A percentile compares a stretch with the other conserved stretches of the same genome.
These are phyloP conservation scores for Trichoderma atroviride DNA, from an alignment of 2,329 filamentous ascomycete species.

Conservation along the genomic window DNA sequence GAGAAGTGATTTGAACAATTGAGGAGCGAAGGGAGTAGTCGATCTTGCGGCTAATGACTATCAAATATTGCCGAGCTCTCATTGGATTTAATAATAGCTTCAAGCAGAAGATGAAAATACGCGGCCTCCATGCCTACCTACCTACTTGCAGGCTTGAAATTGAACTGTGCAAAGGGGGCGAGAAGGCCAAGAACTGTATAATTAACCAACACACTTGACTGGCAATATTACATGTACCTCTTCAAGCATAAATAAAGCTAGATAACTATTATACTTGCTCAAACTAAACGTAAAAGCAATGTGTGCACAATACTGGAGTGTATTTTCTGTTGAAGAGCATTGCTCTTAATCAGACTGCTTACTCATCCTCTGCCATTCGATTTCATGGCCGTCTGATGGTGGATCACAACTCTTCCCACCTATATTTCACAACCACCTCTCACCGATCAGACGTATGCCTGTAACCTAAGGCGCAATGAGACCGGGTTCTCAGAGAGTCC, in stretches of 20 bases:
- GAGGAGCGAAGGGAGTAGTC: background rate
- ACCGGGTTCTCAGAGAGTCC: background rate
- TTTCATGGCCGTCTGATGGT: background rate
- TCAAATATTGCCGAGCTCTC: background rate
- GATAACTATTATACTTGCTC: background rate
- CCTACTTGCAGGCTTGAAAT: background rate
- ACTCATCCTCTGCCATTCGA: background rate
- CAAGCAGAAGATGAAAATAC: background rate
- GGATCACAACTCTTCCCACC: background rate
- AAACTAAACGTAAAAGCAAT: background rate
- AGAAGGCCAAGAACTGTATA: background rate
- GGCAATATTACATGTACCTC: background rate
- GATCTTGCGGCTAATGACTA: background rate
- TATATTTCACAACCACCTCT: background rate
- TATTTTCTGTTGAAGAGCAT: background rate
- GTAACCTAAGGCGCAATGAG: background rate
- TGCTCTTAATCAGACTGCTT: background rate
- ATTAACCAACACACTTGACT: background rate
- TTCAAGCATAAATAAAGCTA: background rate
- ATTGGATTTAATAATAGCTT: background rate
- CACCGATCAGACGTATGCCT: background rate
- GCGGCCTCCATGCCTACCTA: background rate
- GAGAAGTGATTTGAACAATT: constrained; percentile 3
- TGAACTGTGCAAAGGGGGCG: background rate
- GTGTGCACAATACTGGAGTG: background rate